Evolutionary conservation across 139 green algal species (phyloP).

Genomic region (Coccomyxa sp.): DNA sequence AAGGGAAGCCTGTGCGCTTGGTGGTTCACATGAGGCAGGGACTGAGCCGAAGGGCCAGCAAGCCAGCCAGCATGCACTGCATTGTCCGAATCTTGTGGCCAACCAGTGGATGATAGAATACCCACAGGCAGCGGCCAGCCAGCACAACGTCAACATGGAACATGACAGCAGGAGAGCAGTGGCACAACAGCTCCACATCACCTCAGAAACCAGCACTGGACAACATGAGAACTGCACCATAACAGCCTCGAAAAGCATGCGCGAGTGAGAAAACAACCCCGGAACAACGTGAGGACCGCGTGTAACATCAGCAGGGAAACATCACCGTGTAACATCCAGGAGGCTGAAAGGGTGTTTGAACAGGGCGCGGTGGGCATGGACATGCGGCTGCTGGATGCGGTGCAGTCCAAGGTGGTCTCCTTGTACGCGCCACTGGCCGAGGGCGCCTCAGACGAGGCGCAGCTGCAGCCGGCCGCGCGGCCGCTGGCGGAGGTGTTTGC

Average conservation of each 20-base stretch:
- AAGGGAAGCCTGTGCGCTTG: too few relatives aligned
- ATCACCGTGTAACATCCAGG: too few relatives aligned
- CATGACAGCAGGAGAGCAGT: too few relatives aligned
- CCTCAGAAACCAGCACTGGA: too few relatives aligned
- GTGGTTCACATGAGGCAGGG: too few relatives aligned
- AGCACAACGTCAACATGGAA: too few relatives aligned
- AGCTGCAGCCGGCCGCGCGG: neutral
- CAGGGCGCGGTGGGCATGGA: conserved; percentile 65
- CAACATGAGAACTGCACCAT: too few relatives aligned
- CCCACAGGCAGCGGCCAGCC: neutral
- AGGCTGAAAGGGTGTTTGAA: neutral
- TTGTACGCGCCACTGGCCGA: conserved; percentile 25
- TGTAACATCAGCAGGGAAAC: too few relatives aligned
- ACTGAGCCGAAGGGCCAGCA: neutral
- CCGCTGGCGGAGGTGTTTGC: conserved; percentile 15
- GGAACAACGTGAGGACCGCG: too few relatives aligned
- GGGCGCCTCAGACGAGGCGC: neutral
- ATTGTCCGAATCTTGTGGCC: neutral
- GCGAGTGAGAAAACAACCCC: too few relatives aligned
- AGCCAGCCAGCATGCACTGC: neutral
- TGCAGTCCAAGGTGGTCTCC: conserved; percentile 42
- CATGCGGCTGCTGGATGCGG: conserved; percentile 45
- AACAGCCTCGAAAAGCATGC: too few relatives aligned
- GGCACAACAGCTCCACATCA: too few relatives aligned
- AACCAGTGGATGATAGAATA: neutral